A percentile compares a stretch with the other conserved stretches of the same genome.
Evolutionary conservation across 2,329 filamentous ascomycete species (phyloP).

Genomic region (Colletotrichum magnum): DNA sequence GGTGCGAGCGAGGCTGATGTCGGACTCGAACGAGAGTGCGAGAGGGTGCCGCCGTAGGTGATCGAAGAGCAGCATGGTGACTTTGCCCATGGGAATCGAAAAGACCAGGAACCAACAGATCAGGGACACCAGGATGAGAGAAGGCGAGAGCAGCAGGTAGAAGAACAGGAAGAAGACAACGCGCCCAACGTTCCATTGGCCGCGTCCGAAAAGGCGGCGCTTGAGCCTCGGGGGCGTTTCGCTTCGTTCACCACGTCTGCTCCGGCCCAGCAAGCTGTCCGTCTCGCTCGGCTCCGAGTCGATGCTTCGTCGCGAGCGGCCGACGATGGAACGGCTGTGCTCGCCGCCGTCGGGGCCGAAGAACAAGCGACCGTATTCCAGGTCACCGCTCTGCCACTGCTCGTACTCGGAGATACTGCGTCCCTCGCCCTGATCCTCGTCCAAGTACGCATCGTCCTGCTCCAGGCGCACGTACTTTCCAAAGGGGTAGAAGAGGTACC

Average conservation of each 20-base stretch:
- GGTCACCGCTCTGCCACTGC: constrained; percentile 97
- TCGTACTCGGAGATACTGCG: constrained; percentile 99
- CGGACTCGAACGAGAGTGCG: constrained; percentile 92
- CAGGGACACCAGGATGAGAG: constrained; percentile 86
- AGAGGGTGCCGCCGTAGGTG: constrained; percentile 94
- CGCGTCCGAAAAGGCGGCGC: constrained; percentile 91
- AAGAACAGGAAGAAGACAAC: constrained; percentile 98
- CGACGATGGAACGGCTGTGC: constrained; percentile 83
- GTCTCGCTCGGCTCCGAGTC: constrained; percentile 89
- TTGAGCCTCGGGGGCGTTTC: constrained; percentile 68
- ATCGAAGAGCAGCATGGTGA: constrained; percentile 89
- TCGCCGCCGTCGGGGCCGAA: constrained; percentile 90
- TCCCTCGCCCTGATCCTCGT: constrained; percentile 96
- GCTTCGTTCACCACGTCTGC: constrained; percentile 64
- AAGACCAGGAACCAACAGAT: constrained; percentile 98
- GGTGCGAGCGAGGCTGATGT: constrained; percentile 80
- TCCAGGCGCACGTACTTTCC: constrained; percentile 95
- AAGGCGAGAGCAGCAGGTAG: constrained; percentile 90
- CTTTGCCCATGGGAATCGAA: constrained; percentile 98
- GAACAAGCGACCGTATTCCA: constrained; percentile 95
- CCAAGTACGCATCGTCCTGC: constrained; percentile 92
- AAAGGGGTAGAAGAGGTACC: constrained; percentile 95
- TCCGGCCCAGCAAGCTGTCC: constrained; percentile 84
- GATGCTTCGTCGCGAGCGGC: constrained; percentile 87
- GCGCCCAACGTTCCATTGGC: constrained; percentile 94